phyloP scores from a whole-genome alignment of 257 asterid species.

The Nemophila menziesii region DNA sequence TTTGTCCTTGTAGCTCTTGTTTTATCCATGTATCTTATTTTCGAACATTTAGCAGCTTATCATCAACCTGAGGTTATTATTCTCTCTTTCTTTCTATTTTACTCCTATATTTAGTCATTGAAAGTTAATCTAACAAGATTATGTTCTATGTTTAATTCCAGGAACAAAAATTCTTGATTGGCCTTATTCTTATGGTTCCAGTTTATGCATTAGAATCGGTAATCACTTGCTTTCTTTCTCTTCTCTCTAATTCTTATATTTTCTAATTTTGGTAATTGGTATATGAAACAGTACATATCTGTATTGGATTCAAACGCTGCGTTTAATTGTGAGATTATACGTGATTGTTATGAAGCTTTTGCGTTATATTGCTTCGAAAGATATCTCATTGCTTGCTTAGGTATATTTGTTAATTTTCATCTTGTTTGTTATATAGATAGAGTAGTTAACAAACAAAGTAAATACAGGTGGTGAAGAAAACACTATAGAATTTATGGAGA shows the following conservation, averaged over 20 bases:
- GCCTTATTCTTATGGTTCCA: conserved; percentile 93
- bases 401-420: conserved; percentile 29
- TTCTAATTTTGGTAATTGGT: background rate
- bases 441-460: background rate
- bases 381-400: conserved; percentile 97
- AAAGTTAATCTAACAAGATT: conserved; percentile 7
- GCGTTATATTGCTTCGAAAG: conserved; percentile 98
- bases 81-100: too few species aligned
- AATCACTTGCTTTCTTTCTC: conserved; percentile 15
- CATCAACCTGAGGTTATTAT: conserved; percentile 98
- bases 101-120: conserved; percentile 4
- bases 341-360: conserved; percentile 98
- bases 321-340: conserved; percentile 70
- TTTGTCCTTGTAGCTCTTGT: conserved; percentile 72
- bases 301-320: conserved; percentile 61
- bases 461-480: conserved; percentile 81
- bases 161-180: conserved; percentile 96
- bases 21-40: conserved; percentile 68
- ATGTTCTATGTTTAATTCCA: conserved; percentile 28
- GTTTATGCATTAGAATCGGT: conserved; percentile 98
- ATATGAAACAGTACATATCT: conserved; percentile 58
- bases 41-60: conserved; percentile 89
- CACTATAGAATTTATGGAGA: conserved; percentile 87
- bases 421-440: background rate
- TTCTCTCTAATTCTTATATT: background rate